Conservation (phyloP, 371 early-diverging fungal species). For the Umbelopsis sp. region DNA sequence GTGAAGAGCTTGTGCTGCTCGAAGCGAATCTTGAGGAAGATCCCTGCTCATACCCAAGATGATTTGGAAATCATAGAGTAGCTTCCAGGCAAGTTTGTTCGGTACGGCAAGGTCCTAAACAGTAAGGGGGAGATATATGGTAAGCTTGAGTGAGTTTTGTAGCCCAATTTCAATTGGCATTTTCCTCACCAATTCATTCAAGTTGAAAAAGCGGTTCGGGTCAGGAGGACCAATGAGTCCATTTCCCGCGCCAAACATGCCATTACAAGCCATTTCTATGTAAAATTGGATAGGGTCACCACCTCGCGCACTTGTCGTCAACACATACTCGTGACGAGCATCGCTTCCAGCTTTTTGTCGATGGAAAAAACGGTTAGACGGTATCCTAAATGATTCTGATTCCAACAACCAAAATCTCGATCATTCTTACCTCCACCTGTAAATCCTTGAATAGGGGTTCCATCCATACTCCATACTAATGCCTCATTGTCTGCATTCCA, state of each 20-base stretch:
- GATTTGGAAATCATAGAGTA: constrained; percentile 80
- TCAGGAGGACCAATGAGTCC: constrained; percentile 68
- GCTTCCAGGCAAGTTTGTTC: constrained; percentile 69
- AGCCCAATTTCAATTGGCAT: not conserved
- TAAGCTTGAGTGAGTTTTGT: not conserved
- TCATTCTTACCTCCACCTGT: constrained; percentile 73
- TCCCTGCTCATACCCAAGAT: constrained; percentile 80
- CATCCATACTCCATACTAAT: constrained; percentile 85
- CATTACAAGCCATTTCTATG: constrained; percentile 91
- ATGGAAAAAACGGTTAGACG: not conserved
- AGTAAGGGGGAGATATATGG: not conserved
- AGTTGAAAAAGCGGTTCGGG: constrained; percentile 55
- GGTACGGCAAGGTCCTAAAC: constrained; percentile 67
- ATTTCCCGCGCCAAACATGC: constrained; percentile 80
- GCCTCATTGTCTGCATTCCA: constrained; percentile 90
- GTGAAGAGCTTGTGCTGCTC: constrained; percentile 80
- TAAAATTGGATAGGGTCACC: constrained; percentile 77
- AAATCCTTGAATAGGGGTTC: constrained; percentile 83
- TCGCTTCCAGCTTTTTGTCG: constrained; percentile 47
- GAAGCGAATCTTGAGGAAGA: constrained; percentile 69
- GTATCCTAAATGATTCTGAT: not conserved
- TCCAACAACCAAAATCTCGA: not conserved
- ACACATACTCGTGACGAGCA: constrained; percentile 73
- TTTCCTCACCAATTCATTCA: constrained; percentile 39
- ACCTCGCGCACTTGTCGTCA: constrained; percentile 64